Conservation (phyloP, 1,139 yeast species). For the Suhomyces bribrorum region DNA sequence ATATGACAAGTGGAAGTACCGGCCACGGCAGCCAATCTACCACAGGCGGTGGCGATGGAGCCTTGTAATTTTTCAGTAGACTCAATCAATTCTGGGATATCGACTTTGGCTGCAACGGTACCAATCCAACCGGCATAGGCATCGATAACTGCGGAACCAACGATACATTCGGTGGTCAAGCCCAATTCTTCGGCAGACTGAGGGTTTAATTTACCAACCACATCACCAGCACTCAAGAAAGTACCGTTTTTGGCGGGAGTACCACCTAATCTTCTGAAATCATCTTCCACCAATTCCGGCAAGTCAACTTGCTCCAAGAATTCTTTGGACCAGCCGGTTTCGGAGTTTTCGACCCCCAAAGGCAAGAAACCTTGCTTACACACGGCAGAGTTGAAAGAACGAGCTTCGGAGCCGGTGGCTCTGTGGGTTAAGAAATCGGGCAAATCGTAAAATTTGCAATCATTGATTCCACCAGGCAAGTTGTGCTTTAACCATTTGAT, state of each 20-base stretch:
- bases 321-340: constrained; percentile 86
- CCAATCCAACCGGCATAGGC: constrained; percentile 99
- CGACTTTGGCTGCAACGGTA: constrained; percentile 87
- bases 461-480: constrained; percentile 64
- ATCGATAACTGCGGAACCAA: constrained; percentile 94
- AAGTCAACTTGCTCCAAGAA: constrained; percentile 69
- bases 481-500: constrained; percentile 94
- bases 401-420: constrained; percentile 83
- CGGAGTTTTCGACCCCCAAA: constrained; percentile 80
- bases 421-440: constrained; percentile 88
- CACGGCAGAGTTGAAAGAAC: constrained; percentile 87
- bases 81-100: constrained; percentile 46
- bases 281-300: constrained; percentile 73
- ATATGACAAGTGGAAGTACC: constrained; percentile 98
- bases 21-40: constrained; percentile 95
- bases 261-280: constrained; percentile 83
- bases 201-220: constrained; percentile 68
- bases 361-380: constrained; percentile 97
- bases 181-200: constrained; percentile 84
- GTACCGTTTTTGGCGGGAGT: constrained; percentile 69
- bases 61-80: constrained; percentile 32
- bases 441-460: constrained; percentile 85
- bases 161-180: constrained; percentile 73
- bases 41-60: constrained; percentile 61
- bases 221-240: constrained; percentile 85